These are phyloP conservation scores for Letharia columbiana DNA, from an alignment of 495 filamentous ascomycete species.

Conservation along the genomic window DNA sequence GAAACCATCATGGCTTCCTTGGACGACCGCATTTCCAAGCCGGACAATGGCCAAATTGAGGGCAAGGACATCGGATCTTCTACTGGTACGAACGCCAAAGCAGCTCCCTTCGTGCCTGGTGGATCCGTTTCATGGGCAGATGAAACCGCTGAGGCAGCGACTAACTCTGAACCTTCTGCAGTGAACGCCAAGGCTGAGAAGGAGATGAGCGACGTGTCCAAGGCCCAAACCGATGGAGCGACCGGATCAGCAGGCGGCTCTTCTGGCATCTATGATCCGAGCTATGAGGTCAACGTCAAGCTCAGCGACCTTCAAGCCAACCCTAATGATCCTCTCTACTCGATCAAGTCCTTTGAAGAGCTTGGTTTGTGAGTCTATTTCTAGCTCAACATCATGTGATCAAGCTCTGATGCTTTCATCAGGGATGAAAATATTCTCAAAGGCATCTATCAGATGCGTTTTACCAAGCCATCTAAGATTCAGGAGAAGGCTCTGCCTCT, in stretches of 20 bases:
- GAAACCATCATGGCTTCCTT: slow-evolving; percentile 35
- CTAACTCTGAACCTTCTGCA: slow-evolving; percentile 15
- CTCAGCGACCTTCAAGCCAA: slow-evolving; percentile 82
- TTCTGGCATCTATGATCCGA: slow-evolving; percentile 56
- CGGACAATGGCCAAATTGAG: slow-evolving; percentile 28
- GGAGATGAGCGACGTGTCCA: slow-evolving; percentile 25
- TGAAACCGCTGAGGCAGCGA: slow-evolving; percentile 16
- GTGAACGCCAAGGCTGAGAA: slow-evolving; percentile 21
- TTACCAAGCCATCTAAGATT: slow-evolving; percentile 92
- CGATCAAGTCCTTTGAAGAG: slow-evolving; percentile 74
- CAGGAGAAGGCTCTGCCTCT: slow-evolving; percentile 89
- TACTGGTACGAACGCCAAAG: slow-evolving; percentile 8
- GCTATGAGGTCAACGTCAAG: slow-evolving; percentile 82
- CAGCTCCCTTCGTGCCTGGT: slow-evolving; percentile 1
- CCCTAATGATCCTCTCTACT: slow-evolving; percentile 77
- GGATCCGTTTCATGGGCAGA: slow-evolving; percentile 19
- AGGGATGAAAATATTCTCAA: slow-evolving; percentile 47
- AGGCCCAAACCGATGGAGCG: slow-evolving; percentile 47
- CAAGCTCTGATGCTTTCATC: slow-evolving; percentile 6
- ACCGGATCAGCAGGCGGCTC: slow-evolving; percentile 36
- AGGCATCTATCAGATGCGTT: slow-evolving; percentile 70
- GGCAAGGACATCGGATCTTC: slow-evolving; percentile 12
- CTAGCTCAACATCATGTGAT: background rate
- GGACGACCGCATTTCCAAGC: slow-evolving; percentile 54
- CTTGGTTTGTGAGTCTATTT: slow-evolving; percentile 62